A percentile compares a stretch with the other conserved stretches of the same genome.
Conservation (phyloP, 148 eudicot species). For the Silene conica region DNA sequence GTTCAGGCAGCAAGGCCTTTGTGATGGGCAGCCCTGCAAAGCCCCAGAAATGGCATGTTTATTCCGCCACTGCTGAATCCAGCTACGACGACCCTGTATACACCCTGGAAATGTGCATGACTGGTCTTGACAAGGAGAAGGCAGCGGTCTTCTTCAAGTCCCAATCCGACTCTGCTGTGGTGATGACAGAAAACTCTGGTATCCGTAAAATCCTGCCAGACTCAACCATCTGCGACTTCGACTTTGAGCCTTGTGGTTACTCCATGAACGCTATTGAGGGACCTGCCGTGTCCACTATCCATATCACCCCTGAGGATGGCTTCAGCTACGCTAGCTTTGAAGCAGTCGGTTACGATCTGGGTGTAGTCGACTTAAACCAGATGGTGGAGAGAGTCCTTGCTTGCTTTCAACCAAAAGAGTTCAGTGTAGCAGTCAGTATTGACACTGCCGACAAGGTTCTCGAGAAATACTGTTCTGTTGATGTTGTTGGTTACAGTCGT, state of each 20-base stretch:
- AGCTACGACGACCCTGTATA: conserved; percentile 39
- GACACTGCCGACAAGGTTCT: conserved; percentile 32
- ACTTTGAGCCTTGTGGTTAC: conserved; percentile 91
- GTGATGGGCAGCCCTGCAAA: conserved; percentile 57
- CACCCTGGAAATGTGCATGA: conserved; percentile 87
- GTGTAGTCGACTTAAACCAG: conserved; percentile 28
- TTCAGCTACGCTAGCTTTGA: conserved; percentile 92
- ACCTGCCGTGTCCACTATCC: conserved; percentile 73
- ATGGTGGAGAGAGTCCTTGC: conserved; percentile 64
- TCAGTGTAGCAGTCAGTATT: conserved; percentile 65
- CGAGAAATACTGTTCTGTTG: conserved; percentile 32
- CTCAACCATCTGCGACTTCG: conserved; percentile 71
- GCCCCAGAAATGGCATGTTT: conserved; percentile 77
- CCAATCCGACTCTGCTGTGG: conserved; percentile 46
- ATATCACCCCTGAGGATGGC: conserved; percentile 85
- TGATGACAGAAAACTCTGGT: conserved; percentile 63
- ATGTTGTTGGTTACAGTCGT: conserved; percentile 41
- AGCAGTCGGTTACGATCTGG: conserved; percentile 62
- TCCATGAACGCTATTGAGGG: conserved; percentile 90
- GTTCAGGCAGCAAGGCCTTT: conserved; percentile 53
- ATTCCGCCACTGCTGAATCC: conserved; percentile 52
- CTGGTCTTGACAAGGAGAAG: conserved; percentile 61
- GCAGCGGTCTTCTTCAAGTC: conserved; percentile 70
- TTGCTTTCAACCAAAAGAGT: conserved; percentile 69
- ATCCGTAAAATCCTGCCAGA: conserved; percentile 74